A percentile compares a stretch with the other conserved stretches of the same genome.
Conservation (phyloP, 306 rosid genomes). For the Dicorynia guianensis region DNA sequence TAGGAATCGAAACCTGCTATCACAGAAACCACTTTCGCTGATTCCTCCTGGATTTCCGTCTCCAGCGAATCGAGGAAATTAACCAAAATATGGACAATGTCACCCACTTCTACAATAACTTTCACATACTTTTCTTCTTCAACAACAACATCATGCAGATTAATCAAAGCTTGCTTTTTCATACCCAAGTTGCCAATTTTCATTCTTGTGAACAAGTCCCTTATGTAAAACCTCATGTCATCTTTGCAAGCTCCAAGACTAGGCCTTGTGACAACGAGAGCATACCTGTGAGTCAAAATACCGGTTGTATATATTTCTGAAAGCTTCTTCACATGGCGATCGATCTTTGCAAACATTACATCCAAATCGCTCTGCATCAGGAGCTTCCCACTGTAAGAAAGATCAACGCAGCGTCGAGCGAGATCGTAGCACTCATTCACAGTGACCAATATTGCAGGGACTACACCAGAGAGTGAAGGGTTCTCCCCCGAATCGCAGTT, state of each 20-base stretch:
- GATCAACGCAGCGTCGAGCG: constrained; percentile 77
- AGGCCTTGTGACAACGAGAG: constrained; percentile 79
- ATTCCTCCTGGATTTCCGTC: constrained; percentile 64
- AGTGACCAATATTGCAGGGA: constrained; percentile 47
- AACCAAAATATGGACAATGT: constrained; percentile 55
- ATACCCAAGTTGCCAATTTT: constrained; percentile 74
- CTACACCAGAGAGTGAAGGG: constrained; percentile 51
- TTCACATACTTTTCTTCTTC: constrained; percentile 83
- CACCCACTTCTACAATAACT: constrained; percentile 62
- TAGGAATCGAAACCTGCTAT: constrained; percentile 64
- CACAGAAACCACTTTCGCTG: constrained; percentile 61
- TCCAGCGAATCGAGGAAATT: constrained; percentile 67
- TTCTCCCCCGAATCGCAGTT: constrained; percentile 57
- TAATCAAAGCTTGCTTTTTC: constrained; percentile 69
- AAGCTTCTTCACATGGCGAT: constrained; percentile 59
- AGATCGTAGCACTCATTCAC: constrained; percentile 66
- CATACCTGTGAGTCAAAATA: constrained; percentile 56
- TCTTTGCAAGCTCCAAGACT: constrained; percentile 73
- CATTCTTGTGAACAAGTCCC: constrained; percentile 79
- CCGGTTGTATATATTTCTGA: constrained; percentile 61
- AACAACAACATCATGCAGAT: constrained; percentile 51
- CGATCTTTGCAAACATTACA: constrained; percentile 59
- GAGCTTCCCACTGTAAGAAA: constrained; percentile 87
- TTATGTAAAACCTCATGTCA: constrained; percentile 80
- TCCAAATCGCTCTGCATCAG: constrained; percentile 96